Evolutionary conservation across 2,329 filamentous ascomycete genomes (phyloP).

Genomic region (Xylaria sp.): DNA sequence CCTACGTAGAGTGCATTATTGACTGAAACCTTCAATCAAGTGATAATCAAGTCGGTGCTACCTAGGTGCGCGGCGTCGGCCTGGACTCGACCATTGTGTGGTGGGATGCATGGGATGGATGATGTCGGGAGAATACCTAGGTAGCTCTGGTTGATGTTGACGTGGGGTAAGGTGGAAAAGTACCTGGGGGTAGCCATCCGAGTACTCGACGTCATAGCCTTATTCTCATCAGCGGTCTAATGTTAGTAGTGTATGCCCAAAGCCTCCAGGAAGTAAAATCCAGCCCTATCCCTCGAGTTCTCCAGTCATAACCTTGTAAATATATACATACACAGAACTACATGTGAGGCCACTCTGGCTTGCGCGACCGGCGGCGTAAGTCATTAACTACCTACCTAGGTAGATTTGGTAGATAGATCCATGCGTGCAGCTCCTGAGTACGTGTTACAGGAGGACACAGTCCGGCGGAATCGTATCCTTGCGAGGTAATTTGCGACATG

Average conservation of each 20-base stretch:
- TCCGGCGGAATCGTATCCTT: slow-evolving; percentile 8
- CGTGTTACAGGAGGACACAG: slow-evolving; percentile 3
- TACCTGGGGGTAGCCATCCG: too few relatives aligned
- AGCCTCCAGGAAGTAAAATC: too few relatives aligned
- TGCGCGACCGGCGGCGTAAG: too few relatives aligned
- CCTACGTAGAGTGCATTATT: background rate
- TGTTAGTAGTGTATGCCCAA: too few relatives aligned
- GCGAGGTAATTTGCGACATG: slow-evolving; percentile 1
- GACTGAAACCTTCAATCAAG: background rate
- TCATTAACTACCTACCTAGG: too few relatives aligned
- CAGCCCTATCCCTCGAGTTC: too few relatives aligned
- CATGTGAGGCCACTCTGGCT: too few relatives aligned
- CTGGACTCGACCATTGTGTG: slow-evolving; percentile 11
- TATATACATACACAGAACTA: too few relatives aligned
- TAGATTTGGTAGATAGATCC: too few relatives aligned
- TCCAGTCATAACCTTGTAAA: too few relatives aligned
- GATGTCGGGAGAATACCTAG: slow-evolving; percentile 1
- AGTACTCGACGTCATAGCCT: background rate
- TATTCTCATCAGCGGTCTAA: background rate
- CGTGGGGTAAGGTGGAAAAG: slow-evolving; percentile 11
- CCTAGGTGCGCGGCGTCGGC: too few relatives aligned
- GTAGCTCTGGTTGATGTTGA: slow-evolving; percentile 5
- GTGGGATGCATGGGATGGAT: slow-evolving; percentile 10
- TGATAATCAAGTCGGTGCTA: too few relatives aligned
- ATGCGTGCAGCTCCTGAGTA: background rate